Evolutionary conservation across 1,284 basidiomycete species (phyloP).

Genomic region (Ganoderma sinense): DNA sequence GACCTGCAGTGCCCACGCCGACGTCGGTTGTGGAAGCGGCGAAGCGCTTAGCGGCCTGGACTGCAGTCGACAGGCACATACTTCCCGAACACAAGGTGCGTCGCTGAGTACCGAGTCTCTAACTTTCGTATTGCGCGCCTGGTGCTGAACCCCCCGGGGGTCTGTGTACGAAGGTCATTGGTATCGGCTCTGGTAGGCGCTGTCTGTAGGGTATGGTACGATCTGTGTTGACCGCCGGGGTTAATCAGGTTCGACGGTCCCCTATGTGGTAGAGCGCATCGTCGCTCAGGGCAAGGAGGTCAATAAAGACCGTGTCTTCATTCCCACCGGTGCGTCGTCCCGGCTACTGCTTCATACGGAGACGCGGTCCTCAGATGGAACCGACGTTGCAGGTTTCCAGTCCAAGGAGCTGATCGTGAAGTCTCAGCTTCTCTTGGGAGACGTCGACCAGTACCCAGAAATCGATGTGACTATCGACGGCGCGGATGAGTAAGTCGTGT

Average conservation of each 20-base stretch:
- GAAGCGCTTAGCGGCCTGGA: conserved; percentile 92
- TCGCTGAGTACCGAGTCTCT: conserved; percentile 18
- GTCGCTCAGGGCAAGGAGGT: conserved; percentile 81
- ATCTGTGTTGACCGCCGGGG: neutral
- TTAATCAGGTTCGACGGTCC: conserved; percentile 87
- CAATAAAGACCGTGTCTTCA: conserved; percentile 87
- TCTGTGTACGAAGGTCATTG: conserved; percentile 71
- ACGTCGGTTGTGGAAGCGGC: conserved; percentile 71
- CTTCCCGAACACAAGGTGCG: conserved; percentile 83
- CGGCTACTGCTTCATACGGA: no score
- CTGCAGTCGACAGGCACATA: conserved; percentile 93
- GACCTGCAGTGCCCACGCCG: conserved; percentile 29
- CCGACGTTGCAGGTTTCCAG: conserved; percentile 78
- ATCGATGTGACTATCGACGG: conserved; percentile 98
- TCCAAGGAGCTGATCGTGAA: conserved; percentile 94
- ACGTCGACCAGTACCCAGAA: conserved; percentile 89
- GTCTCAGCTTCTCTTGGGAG: conserved; percentile 84
- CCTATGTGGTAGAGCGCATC: conserved; percentile 97
- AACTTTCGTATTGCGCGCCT: neutral
- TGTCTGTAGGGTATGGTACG: neutral
- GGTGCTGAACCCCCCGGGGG: neutral
- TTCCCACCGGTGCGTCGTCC: conserved; percentile 78
- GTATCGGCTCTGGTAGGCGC: conserved; percentile 82
- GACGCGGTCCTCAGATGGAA: neutral
- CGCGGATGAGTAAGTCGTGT: conserved; percentile 86